A percentile compares a stretch with the other conserved stretches of the same genome.
Conservation (phyloP, 169 alveolate genomes). For the Neospora caninum region DNA sequence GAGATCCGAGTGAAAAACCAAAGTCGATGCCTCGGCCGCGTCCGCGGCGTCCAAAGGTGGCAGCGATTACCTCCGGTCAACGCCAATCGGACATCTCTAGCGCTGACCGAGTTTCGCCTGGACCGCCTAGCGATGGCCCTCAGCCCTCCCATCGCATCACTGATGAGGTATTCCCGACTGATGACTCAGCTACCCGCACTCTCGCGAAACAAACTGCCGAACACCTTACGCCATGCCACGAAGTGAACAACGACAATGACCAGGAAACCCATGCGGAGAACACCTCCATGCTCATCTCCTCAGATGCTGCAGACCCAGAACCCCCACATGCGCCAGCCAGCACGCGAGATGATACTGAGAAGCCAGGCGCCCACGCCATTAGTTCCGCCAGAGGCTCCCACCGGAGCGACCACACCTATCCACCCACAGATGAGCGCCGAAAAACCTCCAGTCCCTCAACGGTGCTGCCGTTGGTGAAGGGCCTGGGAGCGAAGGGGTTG, state of each 20-base stretch:
- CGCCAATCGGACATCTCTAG: not conserved
- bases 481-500: not conserved
- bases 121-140: not conserved
- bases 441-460: not conserved
- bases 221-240: not conserved
- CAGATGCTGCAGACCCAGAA: too few species aligned
- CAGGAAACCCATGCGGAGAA: too few species aligned
- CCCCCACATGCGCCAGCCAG: too few species aligned
- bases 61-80: not conserved
- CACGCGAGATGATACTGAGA: too few species aligned
- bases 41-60: not conserved
- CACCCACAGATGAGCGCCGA: not conserved
- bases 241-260: too few species aligned
- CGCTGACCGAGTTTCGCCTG: not conserved
- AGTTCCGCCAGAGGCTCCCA: too few species aligned
- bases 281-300: too few species aligned
- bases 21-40: not conserved
- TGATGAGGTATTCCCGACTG: not conserved
- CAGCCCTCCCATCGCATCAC: not conserved
- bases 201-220: not conserved
- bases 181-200: too few species aligned
- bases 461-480: not conserved
- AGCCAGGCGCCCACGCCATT: not conserved
- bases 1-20: slow-evolving; percentile 17
- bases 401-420: not conserved